Conservation (phyloP, 2,329 filamentous ascomycete species). For the Sporothrix protearum region DNA sequence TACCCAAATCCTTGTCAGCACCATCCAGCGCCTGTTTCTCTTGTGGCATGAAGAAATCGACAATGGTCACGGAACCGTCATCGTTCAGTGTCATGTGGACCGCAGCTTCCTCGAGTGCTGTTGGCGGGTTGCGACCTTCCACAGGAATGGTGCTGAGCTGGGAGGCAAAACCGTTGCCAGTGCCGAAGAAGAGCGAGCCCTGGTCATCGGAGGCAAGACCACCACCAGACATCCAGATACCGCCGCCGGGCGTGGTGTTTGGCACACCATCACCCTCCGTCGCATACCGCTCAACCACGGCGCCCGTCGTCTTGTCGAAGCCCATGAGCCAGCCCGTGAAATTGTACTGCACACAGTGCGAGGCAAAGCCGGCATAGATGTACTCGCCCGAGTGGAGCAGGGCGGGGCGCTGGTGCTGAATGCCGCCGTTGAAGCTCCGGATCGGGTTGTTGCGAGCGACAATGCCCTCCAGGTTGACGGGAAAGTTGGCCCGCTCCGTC, state of each 20-base stretch:
- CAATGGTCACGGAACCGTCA: conserved; percentile 42
- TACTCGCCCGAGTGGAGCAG: conserved; percentile 46
- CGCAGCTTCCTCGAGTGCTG: conserved; percentile 47
- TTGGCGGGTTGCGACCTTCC: conserved; percentile 44
- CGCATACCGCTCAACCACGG: conserved; percentile 43
- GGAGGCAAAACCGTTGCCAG: conserved; percentile 48
- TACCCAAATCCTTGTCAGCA: conserved; percentile 48
- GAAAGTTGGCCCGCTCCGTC: conserved; percentile 41
- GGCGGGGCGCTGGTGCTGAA: conserved; percentile 46
- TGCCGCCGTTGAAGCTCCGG: conserved; percentile 46
- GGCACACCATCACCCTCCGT: conserved; percentile 43
- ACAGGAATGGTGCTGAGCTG: conserved; percentile 44
- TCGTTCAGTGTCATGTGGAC: conserved; percentile 46
- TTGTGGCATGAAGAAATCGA: conserved; percentile 51
- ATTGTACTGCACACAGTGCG: conserved; percentile 51
- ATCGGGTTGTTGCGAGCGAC: conserved; percentile 45
- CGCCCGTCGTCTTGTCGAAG: conserved; percentile 45
- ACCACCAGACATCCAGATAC: conserved; percentile 50
- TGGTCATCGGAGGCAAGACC: conserved; percentile 46
- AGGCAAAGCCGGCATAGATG: conserved; percentile 49
- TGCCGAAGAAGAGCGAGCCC: conserved; percentile 47
- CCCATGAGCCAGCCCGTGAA: conserved; percentile 50
- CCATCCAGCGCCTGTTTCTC: conserved; percentile 49
- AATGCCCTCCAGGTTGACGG: conserved; percentile 42
- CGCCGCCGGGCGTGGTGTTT: conserved; percentile 40